A percentile compares a stretch with the other conserved stretches of the same genome.
These are phyloP conservation scores for Cytospora piceae DNA, from an alignment of 2,329 filamentous ascomycete species.

Conservation along the genomic window DNA sequence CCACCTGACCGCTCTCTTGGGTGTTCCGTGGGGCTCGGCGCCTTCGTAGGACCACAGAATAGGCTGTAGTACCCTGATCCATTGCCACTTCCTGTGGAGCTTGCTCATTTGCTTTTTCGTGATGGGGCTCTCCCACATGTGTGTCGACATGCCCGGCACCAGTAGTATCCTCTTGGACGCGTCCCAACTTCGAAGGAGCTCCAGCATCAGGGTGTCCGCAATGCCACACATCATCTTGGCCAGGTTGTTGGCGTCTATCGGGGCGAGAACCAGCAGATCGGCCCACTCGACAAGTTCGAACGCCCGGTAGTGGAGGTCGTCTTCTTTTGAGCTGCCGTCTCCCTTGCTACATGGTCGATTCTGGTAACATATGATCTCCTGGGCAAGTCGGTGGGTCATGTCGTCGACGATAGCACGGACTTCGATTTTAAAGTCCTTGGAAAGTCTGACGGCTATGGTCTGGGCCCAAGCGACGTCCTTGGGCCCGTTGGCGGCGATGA, in stretches of 20 bases:
- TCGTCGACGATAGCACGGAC: constrained; percentile 68
- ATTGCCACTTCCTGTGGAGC: constrained; percentile 81
- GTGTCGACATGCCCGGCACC: constrained; percentile 84
- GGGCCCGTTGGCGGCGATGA: constrained; percentile 68
- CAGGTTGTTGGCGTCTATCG: constrained; percentile 81
- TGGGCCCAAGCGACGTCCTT: constrained; percentile 69
- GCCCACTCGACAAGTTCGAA: constrained; percentile 83
- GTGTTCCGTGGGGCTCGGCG: constrained; percentile 18
- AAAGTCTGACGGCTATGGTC: constrained; percentile 67
- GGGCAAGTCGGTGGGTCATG: constrained; percentile 63
- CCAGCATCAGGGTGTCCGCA: constrained; percentile 78
- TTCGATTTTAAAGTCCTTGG: constrained; percentile 65
- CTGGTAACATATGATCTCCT: constrained; percentile 64
- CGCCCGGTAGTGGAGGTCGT: constrained; percentile 57
- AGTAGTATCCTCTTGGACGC: constrained; percentile 82
- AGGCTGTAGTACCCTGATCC: constrained; percentile 80
- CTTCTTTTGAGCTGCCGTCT: constrained; percentile 43
- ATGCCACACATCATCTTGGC: constrained; percentile 87
- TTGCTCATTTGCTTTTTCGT: constrained; percentile 87
- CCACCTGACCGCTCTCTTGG: constrained; percentile 62
- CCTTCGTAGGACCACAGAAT: constrained; percentile 79
- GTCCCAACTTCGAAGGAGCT: constrained; percentile 85
- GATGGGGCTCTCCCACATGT: constrained; percentile 89
- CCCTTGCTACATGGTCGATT: constrained; percentile 50
- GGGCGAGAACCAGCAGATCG: constrained; percentile 80